Conservation (phyloP, 2,329 filamentous ascomycete genomes). For the Aspergillus brunneoviolaceus region DNA sequence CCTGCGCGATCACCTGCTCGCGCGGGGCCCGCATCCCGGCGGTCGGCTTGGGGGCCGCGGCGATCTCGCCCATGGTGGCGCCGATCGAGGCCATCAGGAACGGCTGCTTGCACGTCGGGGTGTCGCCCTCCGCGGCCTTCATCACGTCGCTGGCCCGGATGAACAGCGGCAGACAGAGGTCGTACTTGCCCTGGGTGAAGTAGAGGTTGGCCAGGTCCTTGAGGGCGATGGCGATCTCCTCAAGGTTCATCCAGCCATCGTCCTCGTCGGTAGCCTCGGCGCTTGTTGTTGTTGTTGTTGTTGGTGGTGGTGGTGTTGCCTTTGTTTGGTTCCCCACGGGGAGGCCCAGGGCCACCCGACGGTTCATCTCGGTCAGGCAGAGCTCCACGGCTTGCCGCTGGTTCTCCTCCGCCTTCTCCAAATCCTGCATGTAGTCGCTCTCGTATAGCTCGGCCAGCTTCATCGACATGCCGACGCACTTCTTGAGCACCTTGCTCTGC, state of each 20-base stretch:
- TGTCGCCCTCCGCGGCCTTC: slow-evolving; percentile 43
- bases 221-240: slow-evolving; percentile 37
- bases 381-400: slow-evolving; percentile 82
- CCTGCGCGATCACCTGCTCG: slow-evolving; percentile 65
- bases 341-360: slow-evolving; percentile 65
- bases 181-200: slow-evolving; percentile 69
- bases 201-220: slow-evolving; percentile 74
- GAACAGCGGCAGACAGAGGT: slow-evolving; percentile 81
- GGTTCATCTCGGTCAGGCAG: slow-evolving; percentile 69
- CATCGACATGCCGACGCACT: slow-evolving; percentile 71
- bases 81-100: slow-evolving; percentile 64
- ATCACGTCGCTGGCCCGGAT: slow-evolving; percentile 77
- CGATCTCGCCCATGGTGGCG: slow-evolving; percentile 47
- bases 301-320: background rate
- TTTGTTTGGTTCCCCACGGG: slow-evolving; percentile 59
- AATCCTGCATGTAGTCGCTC: slow-evolving; percentile 70
- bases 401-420: slow-evolving; percentile 70
- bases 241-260: slow-evolving; percentile 39
- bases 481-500: slow-evolving; percentile 68
- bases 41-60: slow-evolving; percentile 31
- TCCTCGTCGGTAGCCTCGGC: slow-evolving; percentile 28
- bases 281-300: background rate
- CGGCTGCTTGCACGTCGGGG: slow-evolving; percentile 70
- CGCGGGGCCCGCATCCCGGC: slow-evolving; percentile 51
- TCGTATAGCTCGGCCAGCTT: slow-evolving; percentile 85